Percentiles rank a stretch among this genome's conserved stretches.
Conservation (phyloP, 2,329 filamentous ascomycete genomes). For the Gremmenia infestans region DNA sequence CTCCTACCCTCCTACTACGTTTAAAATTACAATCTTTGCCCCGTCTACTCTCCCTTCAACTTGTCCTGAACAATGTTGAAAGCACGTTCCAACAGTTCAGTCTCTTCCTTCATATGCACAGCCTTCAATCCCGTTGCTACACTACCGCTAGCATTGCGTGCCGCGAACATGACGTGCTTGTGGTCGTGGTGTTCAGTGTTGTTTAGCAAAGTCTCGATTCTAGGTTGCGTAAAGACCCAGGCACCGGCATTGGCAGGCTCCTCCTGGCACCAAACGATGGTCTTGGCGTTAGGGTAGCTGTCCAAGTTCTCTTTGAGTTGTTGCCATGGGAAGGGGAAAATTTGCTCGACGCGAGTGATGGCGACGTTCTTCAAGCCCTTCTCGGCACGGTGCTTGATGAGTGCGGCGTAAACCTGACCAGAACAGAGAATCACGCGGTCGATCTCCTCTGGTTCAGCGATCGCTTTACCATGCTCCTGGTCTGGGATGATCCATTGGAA, state of each 20-base stretch:
- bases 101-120: constrained; percentile 86
- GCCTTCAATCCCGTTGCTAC: constrained; percentile 91
- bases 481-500: constrained; percentile 97
- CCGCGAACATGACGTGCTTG: constrained; percentile 96
- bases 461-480: constrained; percentile 71
- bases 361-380: constrained; percentile 86
- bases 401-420: constrained; percentile 87
- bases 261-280: constrained; percentile 95
- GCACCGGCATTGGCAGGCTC: constrained; percentile 96
- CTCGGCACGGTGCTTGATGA: constrained; percentile 85
- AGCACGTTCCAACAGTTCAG: constrained; percentile 67
- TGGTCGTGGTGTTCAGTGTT: constrained; percentile 86
- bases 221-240: constrained; percentile 95
- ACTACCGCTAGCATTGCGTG: constrained; percentile 85
- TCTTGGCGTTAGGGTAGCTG: constrained; percentile 94
- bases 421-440: constrained; percentile 92
- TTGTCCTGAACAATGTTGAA: constrained; percentile 63
- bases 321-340: constrained; percentile 98
- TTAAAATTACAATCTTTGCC: constrained; percentile 13
- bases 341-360: constrained; percentile 92
- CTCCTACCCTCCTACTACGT: not conserved
- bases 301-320: constrained; percentile 96
- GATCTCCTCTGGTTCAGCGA: constrained; percentile 79
- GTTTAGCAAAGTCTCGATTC: constrained; percentile 94
- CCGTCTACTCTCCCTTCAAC: constrained; percentile 50